Conservation (phyloP, 371 early-diverging fungal genomes). For the Parasitella parasitica region DNA sequence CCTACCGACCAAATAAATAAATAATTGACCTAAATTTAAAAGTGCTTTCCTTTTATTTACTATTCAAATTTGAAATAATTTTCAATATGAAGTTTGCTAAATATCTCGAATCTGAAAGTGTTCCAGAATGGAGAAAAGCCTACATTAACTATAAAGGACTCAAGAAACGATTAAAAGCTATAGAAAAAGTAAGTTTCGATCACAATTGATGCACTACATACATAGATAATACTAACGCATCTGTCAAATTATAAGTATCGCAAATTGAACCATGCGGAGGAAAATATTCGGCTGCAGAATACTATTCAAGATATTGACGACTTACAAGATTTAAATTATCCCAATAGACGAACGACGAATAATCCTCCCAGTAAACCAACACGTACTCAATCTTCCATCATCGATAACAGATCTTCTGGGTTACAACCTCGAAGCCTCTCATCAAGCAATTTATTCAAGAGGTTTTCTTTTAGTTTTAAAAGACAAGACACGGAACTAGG, state of each 20-base stretch:
- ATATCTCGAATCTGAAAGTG: slow-evolving; percentile 70
- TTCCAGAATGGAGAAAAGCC: slow-evolving; percentile 84
- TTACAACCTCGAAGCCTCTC: slow-evolving; percentile 4
- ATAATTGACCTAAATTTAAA: not conserved
- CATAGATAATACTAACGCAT: not conserved
- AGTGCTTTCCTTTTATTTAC: not conserved
- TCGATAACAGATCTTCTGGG: slow-evolving; percentile 14
- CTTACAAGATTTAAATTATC: not conserved
- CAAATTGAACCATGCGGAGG: slow-evolving; percentile 13
- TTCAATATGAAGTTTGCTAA: slow-evolving; percentile 82
- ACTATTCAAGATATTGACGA: not conserved
- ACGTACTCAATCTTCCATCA: slow-evolving; percentile 17
- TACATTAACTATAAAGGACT: slow-evolving; percentile 76
- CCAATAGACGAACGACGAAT: not conserved
- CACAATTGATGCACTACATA: not conserved
- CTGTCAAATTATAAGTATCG: slow-evolving; percentile 6
- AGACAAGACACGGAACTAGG: slow-evolving; percentile 16
- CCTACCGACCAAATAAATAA: not conserved
- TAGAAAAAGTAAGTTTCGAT: slow-evolving; percentile 44
- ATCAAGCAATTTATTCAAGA: not conserved
- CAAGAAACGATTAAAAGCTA: slow-evolving; percentile 65
- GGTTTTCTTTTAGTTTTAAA: slow-evolving; percentile 1
- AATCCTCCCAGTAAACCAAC: not conserved
- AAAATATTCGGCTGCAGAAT: not conserved
- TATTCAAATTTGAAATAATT: not conserved